Evolutionary conservation across 345 rosid species (phyloP), one percentile per base, ranked within the genome.

Genomic region (Eucalyptus coolabah): DNA sequence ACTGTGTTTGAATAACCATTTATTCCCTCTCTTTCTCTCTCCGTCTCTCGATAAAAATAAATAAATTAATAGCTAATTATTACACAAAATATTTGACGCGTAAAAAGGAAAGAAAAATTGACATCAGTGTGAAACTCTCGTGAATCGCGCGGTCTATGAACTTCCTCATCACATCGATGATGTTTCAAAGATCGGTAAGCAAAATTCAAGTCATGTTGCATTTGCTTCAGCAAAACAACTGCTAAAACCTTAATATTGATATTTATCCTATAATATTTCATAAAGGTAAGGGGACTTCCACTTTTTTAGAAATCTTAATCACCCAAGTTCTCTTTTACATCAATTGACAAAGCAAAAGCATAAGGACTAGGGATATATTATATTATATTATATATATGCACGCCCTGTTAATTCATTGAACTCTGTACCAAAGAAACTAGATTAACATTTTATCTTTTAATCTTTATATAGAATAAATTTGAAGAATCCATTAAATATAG

Each of bases 341-440:
- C 69, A 8, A 63, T 63, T 9, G 16, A 63, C 69, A 0, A 63
- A 3, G 69, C 69, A 63, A 28, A 63, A 63, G 69, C 18, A 60
- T 30, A 63, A 63, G 17, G 69, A 28, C 16, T 23, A 1, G 63
- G 60, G 5, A 56, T 56, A 56, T 54, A 19, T 51, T 51, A 51
- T 17, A 50, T 50, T 50, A 50, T 21, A 21, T 54, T 9, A 21
- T 2, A 0, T 2, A 53, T 1, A 0, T 1, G 4, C 53, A 6
- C 3, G 19, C 53, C 0, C n/a, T 28, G 0, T 60, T 6, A 28
- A 60, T 60, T 60, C 8, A 60, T 60, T 60, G 30, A 60, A 60
- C 67, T 60, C 7, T 28, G 67, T 28, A 60, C 67, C 14, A 28
- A 30, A 30, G 3, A 30, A 37, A n/a, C 72, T 65, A 0, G 8